These are phyloP conservation scores for Jatropha multifida DNA, from an alignment of 441 rosid genomes.

Conservation along the genomic window DNA sequence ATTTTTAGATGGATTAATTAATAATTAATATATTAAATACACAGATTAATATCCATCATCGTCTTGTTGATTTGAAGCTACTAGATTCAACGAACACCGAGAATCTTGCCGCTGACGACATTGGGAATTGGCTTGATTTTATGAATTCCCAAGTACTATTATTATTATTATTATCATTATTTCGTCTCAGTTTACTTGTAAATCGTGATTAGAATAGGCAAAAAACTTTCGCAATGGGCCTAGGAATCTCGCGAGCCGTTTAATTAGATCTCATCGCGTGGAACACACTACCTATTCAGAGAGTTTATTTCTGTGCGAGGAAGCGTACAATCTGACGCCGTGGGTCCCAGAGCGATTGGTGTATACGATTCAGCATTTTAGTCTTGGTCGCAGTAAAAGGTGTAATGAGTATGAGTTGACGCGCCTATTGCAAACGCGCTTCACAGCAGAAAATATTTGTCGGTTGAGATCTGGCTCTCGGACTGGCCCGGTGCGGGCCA, in stretches of 20 bases:
- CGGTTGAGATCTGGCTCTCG: not conserved
- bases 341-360: too few species aligned
- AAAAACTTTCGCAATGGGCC: not conserved
- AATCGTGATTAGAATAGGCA: too few species aligned
- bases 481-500: not conserved
- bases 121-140: slow-evolving; percentile 19
- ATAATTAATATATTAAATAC: not conserved
- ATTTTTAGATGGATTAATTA: too few species aligned
- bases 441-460: not conserved
- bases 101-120: slow-evolving; percentile 18
- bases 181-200: too few species aligned
- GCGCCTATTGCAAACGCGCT: not conserved
- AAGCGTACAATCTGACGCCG: too few species aligned
- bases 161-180: not conserved
- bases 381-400: not conserved
- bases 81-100: not conserved
- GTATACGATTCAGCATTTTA: not conserved
- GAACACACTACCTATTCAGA: not conserved
- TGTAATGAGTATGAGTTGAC: not conserved
- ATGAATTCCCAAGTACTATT: too few species aligned
- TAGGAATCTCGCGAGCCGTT: not conserved
- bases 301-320: too few species aligned
- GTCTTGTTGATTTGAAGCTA: not conserved
- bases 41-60: too few species aligned
- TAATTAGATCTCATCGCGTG: not conserved